Percentiles rank a stretch among this genome's conserved stretches.
Evolutionary conservation across 768 basidiomycete species (phyloP).

Genomic region (Saitozyma sp.): DNA sequence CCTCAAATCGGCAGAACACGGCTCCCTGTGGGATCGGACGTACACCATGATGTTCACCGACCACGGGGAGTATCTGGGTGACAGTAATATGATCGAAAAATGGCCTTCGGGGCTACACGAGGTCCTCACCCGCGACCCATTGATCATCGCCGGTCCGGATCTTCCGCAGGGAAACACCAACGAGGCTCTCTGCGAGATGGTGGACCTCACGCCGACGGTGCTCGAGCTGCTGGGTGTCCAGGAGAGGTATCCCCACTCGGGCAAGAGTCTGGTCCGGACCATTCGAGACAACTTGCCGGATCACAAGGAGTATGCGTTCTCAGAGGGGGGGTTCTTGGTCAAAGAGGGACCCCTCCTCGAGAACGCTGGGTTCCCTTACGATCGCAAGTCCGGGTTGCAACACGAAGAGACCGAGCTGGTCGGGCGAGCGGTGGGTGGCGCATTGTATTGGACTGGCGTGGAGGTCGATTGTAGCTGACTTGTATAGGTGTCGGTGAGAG

Average conservation of each 20-base stretch:
- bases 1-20: neutral
- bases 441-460: too few relatives aligned
- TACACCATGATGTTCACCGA: slow-evolving; percentile 16
- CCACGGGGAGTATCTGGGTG: slow-evolving; percentile 13
- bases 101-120: slow-evolving; percentile 12
- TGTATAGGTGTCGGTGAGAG: neutral
- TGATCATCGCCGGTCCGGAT: slow-evolving; percentile 12
- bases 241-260: slow-evolving; percentile 10
- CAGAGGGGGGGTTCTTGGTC: slow-evolving; percentile 8
- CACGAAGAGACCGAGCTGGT: slow-evolving; percentile 4
- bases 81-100: slow-evolving; percentile 11
- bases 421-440: slow-evolving; percentile 2
- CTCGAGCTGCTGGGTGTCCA: slow-evolving; percentile 4
- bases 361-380: slow-evolving; percentile 6
- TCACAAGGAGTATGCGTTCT: slow-evolving; percentile 8
- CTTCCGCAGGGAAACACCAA: neutral
- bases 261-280: slow-evolving; percentile 1
- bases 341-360: slow-evolving; percentile 8
- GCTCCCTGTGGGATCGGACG: slow-evolving; percentile 4
- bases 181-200: slow-evolving; percentile 5
- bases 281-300: neutral
- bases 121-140: slow-evolving; percentile 4
- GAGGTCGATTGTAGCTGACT: too few relatives aligned
- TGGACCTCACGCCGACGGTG: slow-evolving; percentile 11
- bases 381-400: slow-evolving; percentile 5